Conservation (phyloP, 768 basidiomycete genomes). For the Auricularia sp. region DNA sequence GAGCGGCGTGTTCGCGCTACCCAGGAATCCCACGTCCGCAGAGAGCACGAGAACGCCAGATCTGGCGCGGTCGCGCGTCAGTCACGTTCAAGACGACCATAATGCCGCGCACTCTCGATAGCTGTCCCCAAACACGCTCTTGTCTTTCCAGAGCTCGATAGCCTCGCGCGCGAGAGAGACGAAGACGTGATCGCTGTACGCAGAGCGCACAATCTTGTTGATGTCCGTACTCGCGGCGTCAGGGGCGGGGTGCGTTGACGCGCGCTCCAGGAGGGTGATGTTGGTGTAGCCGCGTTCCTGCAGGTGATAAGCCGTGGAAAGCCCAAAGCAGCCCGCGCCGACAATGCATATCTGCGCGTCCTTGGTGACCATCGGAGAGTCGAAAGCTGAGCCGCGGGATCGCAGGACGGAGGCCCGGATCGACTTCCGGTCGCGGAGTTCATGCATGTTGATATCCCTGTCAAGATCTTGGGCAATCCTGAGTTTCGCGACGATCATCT, state of each 20-base stretch:
- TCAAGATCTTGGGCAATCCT: too few species aligned
- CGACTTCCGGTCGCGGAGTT: neutral
- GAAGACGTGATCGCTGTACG: slow-evolving; percentile 63
- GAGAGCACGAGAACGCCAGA: slow-evolving; percentile 62
- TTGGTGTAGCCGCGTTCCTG: slow-evolving; percentile 55
- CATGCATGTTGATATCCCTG: too few species aligned
- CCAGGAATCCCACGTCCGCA: slow-evolving; percentile 24
- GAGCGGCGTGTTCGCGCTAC: slow-evolving; percentile 42
- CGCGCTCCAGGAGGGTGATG: slow-evolving; percentile 70
- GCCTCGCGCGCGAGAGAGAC: slow-evolving; percentile 65
- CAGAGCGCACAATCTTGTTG: slow-evolving; percentile 56
- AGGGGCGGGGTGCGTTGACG: slow-evolving; percentile 58
- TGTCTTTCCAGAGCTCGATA: slow-evolving; percentile 60
- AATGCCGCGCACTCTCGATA: slow-evolving; percentile 66
- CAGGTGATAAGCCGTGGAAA: slow-evolving; percentile 78
- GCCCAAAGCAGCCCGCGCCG: slow-evolving; percentile 78
- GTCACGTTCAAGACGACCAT: too few species aligned
- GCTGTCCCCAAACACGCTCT: slow-evolving; percentile 55
- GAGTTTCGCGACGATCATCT: too few species aligned
- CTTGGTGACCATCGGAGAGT: neutral
- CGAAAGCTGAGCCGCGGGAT: neutral
- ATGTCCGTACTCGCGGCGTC: slow-evolving; percentile 67
- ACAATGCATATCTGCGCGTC: slow-evolving; percentile 45
- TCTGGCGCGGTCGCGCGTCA: slow-evolving; percentile 26
- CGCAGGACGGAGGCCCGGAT: neutral